Evolutionary conservation across 2,329 filamentous ascomycete species (phyloP).

Genomic region (Trichoderma simmonsii): DNA sequence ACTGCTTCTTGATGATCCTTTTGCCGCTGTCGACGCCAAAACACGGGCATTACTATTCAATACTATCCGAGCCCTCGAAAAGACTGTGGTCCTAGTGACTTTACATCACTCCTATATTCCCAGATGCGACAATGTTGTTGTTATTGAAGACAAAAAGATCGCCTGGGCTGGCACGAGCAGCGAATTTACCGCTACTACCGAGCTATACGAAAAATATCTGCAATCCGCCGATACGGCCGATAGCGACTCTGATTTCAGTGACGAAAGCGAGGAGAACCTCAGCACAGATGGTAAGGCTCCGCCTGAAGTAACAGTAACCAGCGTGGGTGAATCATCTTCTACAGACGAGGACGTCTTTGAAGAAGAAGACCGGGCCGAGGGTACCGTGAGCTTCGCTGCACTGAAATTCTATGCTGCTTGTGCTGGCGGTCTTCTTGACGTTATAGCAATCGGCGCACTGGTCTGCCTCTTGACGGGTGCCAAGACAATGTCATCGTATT

Average conservation of each 20-base stretch:
- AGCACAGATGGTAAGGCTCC: not conserved
- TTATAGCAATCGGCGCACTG: not conserved
- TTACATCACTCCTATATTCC: not conserved
- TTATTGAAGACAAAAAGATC: not conserved
- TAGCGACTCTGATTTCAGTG: not conserved
- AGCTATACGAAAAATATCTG: not conserved
- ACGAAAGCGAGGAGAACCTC: not conserved
- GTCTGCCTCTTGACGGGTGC: not conserved
- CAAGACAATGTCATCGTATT: not conserved
- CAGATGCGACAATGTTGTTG: not conserved
- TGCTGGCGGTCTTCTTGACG: not conserved
- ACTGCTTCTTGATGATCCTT: not conserved
- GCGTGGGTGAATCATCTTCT: not conserved
- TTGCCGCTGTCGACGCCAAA: not conserved
- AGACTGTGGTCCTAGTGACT: not conserved
- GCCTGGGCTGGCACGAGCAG: not conserved
- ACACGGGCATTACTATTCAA: not conserved
- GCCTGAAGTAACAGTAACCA: not conserved
- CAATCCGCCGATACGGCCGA: not conserved
- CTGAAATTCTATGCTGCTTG: not conserved
- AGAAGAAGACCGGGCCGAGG: not conserved
- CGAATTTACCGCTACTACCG: not conserved
- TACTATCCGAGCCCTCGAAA: not conserved
- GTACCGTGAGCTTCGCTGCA: not conserved
- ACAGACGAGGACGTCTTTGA: not conserved